Conservation (phyloP, 768 basidiomycete genomes). For the Vishniacozyma victoriae region DNA sequence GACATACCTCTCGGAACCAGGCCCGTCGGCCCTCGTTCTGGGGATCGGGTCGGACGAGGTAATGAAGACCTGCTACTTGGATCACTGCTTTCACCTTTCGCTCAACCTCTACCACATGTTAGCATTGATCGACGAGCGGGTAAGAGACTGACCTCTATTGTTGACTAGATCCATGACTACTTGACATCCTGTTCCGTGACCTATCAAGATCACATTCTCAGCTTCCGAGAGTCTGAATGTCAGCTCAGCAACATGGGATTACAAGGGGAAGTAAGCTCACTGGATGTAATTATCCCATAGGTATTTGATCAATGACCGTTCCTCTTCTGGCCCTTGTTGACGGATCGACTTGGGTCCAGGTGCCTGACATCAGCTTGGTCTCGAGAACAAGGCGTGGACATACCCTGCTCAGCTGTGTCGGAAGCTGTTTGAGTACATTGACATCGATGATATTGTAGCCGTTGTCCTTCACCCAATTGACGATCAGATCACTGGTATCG, state of each 20-base stretch:
- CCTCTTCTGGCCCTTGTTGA: slow-evolving; percentile 20
- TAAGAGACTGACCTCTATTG: slow-evolving; percentile 54
- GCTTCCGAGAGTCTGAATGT: slow-evolving; percentile 62
- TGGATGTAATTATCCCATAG: slow-evolving; percentile 95
- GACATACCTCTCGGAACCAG: slow-evolving; percentile 68
- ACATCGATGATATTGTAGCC: slow-evolving; percentile 76
- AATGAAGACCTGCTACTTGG: slow-evolving; percentile 65
- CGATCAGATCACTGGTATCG: slow-evolving; percentile 72
- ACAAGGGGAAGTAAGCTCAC: slow-evolving; percentile 52
- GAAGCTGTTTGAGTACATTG: slow-evolving; percentile 57
- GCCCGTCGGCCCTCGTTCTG: slow-evolving; percentile 56
- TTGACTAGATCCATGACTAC: slow-evolving; percentile 69
- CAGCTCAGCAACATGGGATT: not conserved
- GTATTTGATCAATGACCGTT: slow-evolving; percentile 63
- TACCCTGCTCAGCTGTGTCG: slow-evolving; percentile 27
- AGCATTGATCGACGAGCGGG: not conserved
- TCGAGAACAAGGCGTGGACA: slow-evolving; percentile 1
- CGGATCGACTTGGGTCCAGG: slow-evolving; percentile 15
- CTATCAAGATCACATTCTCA: slow-evolving; percentile 69
- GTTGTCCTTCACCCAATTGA: slow-evolving; percentile 66
- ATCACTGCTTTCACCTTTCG: slow-evolving; percentile 64
- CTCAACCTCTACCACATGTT: slow-evolving; percentile 51
- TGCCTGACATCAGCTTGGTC: not conserved
- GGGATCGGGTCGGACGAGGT: slow-evolving; percentile 38
- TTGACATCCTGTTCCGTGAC: slow-evolving; percentile 78